A percentile compares a stretch with the other conserved stretches of the same genome.
Evolutionary conservation across 305 asterid species (phyloP).

Genomic region (Nicotiana rustica): DNA sequence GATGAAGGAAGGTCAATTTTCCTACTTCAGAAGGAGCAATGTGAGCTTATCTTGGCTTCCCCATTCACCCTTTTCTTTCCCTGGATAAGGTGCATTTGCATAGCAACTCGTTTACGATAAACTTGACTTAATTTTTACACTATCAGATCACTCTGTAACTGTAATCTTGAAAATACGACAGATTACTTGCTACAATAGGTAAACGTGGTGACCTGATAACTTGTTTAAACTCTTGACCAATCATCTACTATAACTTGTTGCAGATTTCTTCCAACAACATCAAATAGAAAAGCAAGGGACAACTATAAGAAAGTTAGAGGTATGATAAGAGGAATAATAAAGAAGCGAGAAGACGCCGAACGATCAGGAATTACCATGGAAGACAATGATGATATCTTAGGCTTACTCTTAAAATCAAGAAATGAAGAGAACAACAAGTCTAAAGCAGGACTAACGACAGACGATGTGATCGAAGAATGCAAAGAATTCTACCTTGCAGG

Average conservation of each 20-base stretch:
- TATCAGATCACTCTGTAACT: too few relatives aligned
- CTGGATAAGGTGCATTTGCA: constrained; percentile 46
- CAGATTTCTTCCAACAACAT: constrained; percentile 12
- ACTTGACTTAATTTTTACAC: too few relatives aligned
- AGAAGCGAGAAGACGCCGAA: not conserved
- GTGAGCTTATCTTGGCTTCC: constrained; percentile 27
- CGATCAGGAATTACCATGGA: not conserved
- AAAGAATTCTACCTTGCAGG: constrained; percentile 48
- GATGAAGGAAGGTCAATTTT: constrained; percentile 48
- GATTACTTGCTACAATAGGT: too few relatives aligned
- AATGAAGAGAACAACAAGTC: constrained; percentile 23
- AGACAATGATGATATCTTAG: constrained; percentile 19
- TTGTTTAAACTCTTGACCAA: too few relatives aligned
- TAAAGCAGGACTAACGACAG: constrained; percentile 29
- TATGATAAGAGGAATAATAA: constrained; percentile 9
- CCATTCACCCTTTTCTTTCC: constrained; percentile 45
- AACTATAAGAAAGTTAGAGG: not conserved
- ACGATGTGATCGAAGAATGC: constrained; percentile 46
- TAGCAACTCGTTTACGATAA: not conserved
- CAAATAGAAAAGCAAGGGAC: not conserved
- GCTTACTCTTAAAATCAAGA: constrained; percentile 24
- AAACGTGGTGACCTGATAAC: too few relatives aligned
- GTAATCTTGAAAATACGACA: too few relatives aligned
- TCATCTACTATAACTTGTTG: not conserved
- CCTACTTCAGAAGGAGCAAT: constrained; percentile 58